Conservation (phyloP, 2,329 filamentous ascomycete species). For the Penicillium rolfsii region DNA sequence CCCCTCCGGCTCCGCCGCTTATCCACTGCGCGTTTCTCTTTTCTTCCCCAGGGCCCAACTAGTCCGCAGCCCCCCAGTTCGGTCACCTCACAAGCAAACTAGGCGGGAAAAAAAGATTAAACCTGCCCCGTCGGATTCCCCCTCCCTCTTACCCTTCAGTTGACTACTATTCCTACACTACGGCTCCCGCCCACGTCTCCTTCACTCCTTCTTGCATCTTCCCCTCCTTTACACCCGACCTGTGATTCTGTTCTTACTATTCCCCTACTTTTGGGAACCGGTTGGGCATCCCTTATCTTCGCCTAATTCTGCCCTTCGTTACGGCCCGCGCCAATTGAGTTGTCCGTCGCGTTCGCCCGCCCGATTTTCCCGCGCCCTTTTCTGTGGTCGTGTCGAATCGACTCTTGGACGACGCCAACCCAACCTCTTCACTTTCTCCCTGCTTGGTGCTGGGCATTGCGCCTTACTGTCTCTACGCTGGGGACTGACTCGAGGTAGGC, state of each 20-base stretch:
- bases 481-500: not conserved
- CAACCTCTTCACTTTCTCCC: not conserved
- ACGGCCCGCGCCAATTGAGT: constrained; percentile 4
- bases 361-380: constrained; percentile 7
- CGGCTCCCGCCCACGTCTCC: constrained; percentile 12
- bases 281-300: constrained; percentile 5
- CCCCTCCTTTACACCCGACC: not conserved
- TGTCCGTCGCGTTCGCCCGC: constrained; percentile 3
- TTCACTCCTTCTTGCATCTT: constrained; percentile 6
- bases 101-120: constrained; percentile 4
- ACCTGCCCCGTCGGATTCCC: constrained; percentile 3
- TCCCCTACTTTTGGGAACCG: not conserved
- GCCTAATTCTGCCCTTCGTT: constrained; percentile 9
- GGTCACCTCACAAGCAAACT: not conserved
- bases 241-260: not conserved
- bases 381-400: constrained; percentile 1
- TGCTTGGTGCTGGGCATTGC: not conserved
- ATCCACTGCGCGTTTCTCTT: constrained; percentile 22
- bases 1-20: constrained; percentile 16
- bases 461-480: constrained; percentile 2
- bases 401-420: not conserved
- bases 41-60: constrained; percentile 14
- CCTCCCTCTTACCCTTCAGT: not conserved
- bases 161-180: constrained; percentile 6
- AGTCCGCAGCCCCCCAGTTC: not conserved